Evolutionary conservation across 208 protist species (phyloP).

Genomic region (Leishmania tarentolae): DNA sequence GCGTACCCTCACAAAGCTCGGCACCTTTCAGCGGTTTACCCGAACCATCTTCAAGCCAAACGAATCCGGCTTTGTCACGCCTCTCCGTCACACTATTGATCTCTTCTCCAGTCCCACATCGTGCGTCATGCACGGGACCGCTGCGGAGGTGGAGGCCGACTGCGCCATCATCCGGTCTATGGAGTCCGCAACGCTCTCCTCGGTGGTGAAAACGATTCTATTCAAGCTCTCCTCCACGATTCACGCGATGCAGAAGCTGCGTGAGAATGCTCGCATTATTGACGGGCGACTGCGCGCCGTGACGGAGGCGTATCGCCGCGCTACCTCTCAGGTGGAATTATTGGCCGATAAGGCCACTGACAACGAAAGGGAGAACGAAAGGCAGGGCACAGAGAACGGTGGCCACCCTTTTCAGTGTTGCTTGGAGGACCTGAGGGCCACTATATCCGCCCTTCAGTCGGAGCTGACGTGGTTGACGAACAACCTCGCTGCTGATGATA

Average conservation of each 20-base stretch:
- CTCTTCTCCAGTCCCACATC: conserved; percentile 77
- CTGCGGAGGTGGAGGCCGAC: conserved; percentile 45
- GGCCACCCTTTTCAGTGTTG: background rate
- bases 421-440: conserved; percentile 1
- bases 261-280: background rate
- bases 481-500: background rate
- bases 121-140: conserved; percentile 59
- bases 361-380: background rate
- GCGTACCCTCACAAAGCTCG: conserved; percentile 34
- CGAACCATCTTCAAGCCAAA: conserved; percentile 51
- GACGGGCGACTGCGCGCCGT: conserved; percentile 5
- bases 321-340: too few species aligned
- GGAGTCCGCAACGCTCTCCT: conserved; percentile 18
- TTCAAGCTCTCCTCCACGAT: conserved; percentile 14
- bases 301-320: conserved; percentile 3
- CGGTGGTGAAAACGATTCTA: conserved; percentile 3
- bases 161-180: conserved; percentile 32
- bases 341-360: background rate
- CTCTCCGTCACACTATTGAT: conserved; percentile 62
- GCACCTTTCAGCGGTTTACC: conserved; percentile 61
- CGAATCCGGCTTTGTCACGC: conserved; percentile 26
- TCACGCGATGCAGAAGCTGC: background rate
- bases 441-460: background rate
- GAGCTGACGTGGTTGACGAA: background rate
- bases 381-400: background rate